A percentile compares a stretch with the other conserved stretches of the same genome.
These are phyloP conservation scores for Suillus hirtellus DNA, from an alignment of 768 basidiomycete species.

Conservation along the genomic window DNA sequence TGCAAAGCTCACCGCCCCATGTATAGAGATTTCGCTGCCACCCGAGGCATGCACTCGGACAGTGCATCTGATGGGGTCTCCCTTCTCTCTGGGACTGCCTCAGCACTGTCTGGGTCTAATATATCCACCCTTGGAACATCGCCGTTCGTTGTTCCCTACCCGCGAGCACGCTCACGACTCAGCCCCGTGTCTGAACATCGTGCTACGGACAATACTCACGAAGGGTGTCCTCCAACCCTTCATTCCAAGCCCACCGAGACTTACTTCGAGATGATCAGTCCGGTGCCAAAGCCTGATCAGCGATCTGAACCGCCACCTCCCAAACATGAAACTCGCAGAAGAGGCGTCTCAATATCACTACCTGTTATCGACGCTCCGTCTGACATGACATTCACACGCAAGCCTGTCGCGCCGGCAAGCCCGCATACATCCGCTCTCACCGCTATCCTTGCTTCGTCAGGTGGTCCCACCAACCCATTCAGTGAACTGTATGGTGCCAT, in stretches of 20 bases:
- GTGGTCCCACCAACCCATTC: conserved; percentile 77
- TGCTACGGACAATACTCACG: conserved; percentile 30
- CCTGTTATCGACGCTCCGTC: conserved; percentile 21
- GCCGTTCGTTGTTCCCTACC: conserved; percentile 37
- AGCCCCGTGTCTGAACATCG: conserved; percentile 65
- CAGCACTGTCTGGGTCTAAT: conserved; percentile 52
- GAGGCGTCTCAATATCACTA: conserved; percentile 31
- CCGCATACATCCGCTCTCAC: conserved; percentile 66
- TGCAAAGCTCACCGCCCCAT: conserved; percentile 4
- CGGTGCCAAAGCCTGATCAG: conserved; percentile 31
- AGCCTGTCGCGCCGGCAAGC: conserved; percentile 43
- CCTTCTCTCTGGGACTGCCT: conserved; percentile 51
- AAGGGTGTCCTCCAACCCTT: conserved; percentile 23
- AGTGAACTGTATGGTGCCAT: conserved; percentile 84
- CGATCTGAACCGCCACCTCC: conserved; percentile 19
- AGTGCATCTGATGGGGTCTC: conserved; percentile 67
- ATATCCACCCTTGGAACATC: conserved; percentile 55
- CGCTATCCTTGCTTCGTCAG: conserved; percentile 67
- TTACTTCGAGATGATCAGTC: conserved; percentile 58
- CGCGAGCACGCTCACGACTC: conserved; percentile 47
- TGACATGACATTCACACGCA: conserved; percentile 51
- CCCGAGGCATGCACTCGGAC: conserved; percentile 54
- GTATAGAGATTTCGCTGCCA: conserved; percentile 71
- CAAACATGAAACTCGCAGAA: conserved; percentile 29
- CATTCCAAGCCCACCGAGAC: conserved; percentile 36